Conservation (phyloP, 768 basidiomycete genomes). For the Pholiota molesta region DNA sequence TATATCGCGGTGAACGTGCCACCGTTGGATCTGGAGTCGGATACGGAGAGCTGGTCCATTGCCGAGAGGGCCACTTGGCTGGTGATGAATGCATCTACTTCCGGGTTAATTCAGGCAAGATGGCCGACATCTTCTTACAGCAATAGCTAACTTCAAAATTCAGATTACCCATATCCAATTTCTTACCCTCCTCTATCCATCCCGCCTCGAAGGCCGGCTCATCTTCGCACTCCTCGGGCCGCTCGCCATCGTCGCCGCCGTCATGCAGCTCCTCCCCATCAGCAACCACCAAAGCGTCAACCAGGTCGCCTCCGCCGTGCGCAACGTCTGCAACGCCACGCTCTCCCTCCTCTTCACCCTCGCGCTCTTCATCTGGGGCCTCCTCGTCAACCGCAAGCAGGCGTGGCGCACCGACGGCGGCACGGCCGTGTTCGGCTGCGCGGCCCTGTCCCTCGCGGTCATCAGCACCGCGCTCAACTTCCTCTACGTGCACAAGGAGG, state of each 20-base stretch:
- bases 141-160: not conserved
- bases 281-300: slow-evolving; percentile 42
- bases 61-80: slow-evolving; percentile 79
- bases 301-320: slow-evolving; percentile 69
- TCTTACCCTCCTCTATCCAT: slow-evolving; percentile 92
- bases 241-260: slow-evolving; percentile 80
- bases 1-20: slow-evolving; percentile 87
- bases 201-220: slow-evolving; percentile 81
- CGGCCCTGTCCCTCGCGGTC: slow-evolving; percentile 81
- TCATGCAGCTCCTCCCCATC: slow-evolving; percentile 84
- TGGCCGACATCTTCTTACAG: not conserved
- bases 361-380: slow-evolving; percentile 91
- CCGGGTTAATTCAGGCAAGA: slow-evolving; percentile 82
- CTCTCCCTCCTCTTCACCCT: slow-evolving; percentile 93
- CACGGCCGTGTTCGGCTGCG: slow-evolving; percentile 90
- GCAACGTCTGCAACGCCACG: slow-evolving; percentile 95
- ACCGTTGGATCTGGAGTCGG: slow-evolving; percentile 40
- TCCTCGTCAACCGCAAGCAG: slow-evolving; percentile 82
- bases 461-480: slow-evolving; percentile 87
- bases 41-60: slow-evolving; percentile 55
- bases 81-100: slow-evolving; percentile 84
- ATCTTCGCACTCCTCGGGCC: slow-evolving; percentile 89
- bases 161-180: slow-evolving; percentile 98
- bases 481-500: slow-evolving; percentile 79
- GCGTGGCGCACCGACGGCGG: slow-evolving; percentile 98